These are phyloP conservation scores for Sinapis alba DNA, from an alignment of 441 rosid genomes.

Conservation along the genomic window DNA sequence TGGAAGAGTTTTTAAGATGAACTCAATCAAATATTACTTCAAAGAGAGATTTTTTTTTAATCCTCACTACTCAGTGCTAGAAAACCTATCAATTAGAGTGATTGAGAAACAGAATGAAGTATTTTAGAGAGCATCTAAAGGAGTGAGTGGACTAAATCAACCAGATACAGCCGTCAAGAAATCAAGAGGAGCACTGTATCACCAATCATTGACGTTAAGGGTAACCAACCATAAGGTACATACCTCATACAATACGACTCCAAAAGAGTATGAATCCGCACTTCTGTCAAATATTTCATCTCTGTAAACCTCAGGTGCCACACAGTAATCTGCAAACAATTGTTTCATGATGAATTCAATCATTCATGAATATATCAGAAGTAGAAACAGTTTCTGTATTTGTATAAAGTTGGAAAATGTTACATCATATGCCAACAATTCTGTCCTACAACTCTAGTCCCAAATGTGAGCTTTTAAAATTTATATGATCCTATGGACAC, in stretches of 20 bases:
- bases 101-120: constrained; percentile 5
- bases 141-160: background rate
- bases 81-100: constrained; percentile 1
- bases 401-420: constrained; percentile 7
- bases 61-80: constrained; percentile 6
- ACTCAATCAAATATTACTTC: background rate
- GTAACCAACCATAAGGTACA: constrained; percentile 40
- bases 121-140: constrained; percentile 2
- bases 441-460: background rate
- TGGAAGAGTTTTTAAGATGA: constrained; percentile 37
- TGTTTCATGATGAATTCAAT: background rate
- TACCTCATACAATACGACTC: constrained; percentile 84
- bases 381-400: constrained; percentile 2
- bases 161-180: background rate
- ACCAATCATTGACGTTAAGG: background rate
- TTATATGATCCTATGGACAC: background rate
- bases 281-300: constrained; percentile 76
- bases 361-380: background rate
- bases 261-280: constrained; percentile 83
- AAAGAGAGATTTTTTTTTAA: background rate
- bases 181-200: background rate
- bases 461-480: constrained; percentile 1
- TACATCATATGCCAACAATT: constrained; percentile 6
- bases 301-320: constrained; percentile 84
- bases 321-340: constrained; percentile 61